Evolutionary conservation across 176 grass and related monocot species (phyloP).

Genomic region (Alloteropsis semialata): DNA sequence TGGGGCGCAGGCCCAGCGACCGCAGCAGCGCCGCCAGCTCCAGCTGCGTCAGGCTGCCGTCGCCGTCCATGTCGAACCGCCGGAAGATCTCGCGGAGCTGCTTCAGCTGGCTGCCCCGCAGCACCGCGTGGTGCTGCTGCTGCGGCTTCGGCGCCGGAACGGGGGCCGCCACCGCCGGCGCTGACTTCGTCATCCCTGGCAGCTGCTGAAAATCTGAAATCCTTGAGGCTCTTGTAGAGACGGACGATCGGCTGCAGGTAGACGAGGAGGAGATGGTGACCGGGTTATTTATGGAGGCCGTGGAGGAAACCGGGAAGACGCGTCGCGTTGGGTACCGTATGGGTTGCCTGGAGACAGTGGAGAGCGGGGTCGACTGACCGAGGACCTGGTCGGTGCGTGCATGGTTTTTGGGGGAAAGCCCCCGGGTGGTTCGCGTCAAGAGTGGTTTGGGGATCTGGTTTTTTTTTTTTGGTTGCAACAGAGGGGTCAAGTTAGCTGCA

Average conservation of each 20-base stretch:
- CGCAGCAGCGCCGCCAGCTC: constrained; percentile 74
- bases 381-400: constrained; percentile 33
- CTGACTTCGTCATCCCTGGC: constrained; percentile 9
- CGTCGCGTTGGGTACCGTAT: neutral
- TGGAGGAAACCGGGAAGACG: constrained; percentile 53
- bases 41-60: constrained; percentile 74
- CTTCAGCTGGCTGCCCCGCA: constrained; percentile 70
- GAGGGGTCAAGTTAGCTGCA: neutral
- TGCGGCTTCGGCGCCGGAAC: neutral
- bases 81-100: constrained; percentile 70
- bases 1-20: constrained; percentile 60
- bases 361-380: neutral
- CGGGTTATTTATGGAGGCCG: too few relatives aligned
- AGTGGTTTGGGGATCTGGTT: neutral
- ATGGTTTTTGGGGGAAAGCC: neutral
- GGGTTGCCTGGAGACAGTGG: constrained; percentile 13
- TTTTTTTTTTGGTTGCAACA: constrained; percentile 1
- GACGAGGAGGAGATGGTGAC: too few relatives aligned
- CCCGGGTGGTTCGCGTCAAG: constrained; percentile 20
- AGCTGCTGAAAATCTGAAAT: neutral
- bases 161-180: neutral
- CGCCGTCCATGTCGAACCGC: constrained; percentile 75
- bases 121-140: neutral
- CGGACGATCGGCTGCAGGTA: neutral
- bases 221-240: neutral